These are phyloP conservation scores for Penicillium sp. DNA, from an alignment of 2,329 filamentous ascomycete species.

Conservation along the genomic window DNA sequence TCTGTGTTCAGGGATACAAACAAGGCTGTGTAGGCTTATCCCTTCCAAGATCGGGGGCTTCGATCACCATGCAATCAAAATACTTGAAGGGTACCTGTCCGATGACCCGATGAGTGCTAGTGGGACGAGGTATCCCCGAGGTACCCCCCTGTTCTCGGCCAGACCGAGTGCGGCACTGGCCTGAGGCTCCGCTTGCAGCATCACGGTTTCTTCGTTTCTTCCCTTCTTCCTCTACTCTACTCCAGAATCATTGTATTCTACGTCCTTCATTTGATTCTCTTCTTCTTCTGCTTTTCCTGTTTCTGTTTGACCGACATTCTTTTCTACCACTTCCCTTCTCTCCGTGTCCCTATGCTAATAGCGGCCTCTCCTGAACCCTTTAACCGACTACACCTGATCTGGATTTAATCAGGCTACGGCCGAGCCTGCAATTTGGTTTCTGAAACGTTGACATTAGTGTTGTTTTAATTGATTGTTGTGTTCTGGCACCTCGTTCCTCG, in stretches of 20 bases:
- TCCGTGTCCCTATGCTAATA: slow-evolving; percentile 1
- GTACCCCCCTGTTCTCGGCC: slow-evolving; percentile 23
- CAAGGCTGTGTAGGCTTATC: slow-evolving; percentile 10
- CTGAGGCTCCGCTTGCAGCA: slow-evolving; percentile 25
- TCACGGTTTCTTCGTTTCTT: slow-evolving; percentile 8
- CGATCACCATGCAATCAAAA: background rate
- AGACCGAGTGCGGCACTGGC: slow-evolving; percentile 23
- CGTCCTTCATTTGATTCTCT: slow-evolving; percentile 20
- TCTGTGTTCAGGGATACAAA: background rate
- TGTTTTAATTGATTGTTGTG: slow-evolving; percentile 11
- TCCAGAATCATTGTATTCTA: slow-evolving; percentile 2
- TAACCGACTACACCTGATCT: slow-evolving; percentile 23
- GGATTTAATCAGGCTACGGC: slow-evolving; percentile 24
- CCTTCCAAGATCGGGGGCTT: slow-evolving; percentile 5
- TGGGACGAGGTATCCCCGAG: slow-evolving; percentile 2
- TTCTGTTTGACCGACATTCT: slow-evolving; percentile 10
- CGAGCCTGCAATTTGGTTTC: slow-evolving; percentile 26
- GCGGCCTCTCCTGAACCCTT: slow-evolving; percentile 22
- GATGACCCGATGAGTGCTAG: background rate
- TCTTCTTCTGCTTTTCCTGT: slow-evolving; percentile 14
- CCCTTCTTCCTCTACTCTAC: background rate
- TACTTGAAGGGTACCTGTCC: slow-evolving; percentile 1
- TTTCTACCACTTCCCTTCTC: slow-evolving; percentile 17
- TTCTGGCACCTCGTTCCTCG: slow-evolving; percentile 13
- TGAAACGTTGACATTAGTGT: slow-evolving; percentile 15